These are phyloP conservation scores for Hypericum perforatum DNA, from an alignment of 345 rosid genomes.

Conservation along the genomic window DNA sequence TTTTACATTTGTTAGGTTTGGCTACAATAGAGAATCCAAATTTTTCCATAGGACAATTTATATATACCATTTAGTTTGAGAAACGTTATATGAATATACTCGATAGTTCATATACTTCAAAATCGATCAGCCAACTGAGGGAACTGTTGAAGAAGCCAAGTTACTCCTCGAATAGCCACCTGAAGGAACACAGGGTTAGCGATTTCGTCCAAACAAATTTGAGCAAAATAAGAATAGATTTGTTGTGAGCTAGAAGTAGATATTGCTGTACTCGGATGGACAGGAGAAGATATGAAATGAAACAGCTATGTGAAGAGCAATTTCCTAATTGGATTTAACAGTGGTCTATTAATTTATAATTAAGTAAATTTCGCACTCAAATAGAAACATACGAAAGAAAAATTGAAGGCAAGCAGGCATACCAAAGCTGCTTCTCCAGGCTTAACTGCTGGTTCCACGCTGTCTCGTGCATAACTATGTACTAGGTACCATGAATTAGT, in stretches of 20 bases:
- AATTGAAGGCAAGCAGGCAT: conserved; percentile 7
- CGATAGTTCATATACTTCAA: not conserved
- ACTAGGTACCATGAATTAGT: too few species aligned
- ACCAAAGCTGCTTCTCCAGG: conserved; percentile 85
- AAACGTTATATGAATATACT: not conserved
- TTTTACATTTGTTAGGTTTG: too few species aligned
- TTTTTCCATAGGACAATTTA: too few species aligned
- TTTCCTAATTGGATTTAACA: too few species aligned
- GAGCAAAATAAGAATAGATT: not conserved
- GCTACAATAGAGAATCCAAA: too few species aligned
- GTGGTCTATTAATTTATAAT: too few species aligned
- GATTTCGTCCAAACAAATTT: not conserved
- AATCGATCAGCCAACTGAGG: conserved; percentile 57
- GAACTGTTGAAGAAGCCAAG: conserved; percentile 68
- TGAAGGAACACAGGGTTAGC: conserved; percentile 10
- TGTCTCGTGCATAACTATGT: conserved; percentile 76
- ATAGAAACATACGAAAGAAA: not conserved
- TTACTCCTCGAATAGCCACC: conserved; percentile 63
- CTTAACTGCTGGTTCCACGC: conserved; percentile 77
- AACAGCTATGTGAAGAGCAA: too few species aligned
- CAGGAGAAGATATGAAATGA: too few species aligned
- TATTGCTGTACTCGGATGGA: too few species aligned
- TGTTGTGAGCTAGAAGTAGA: too few species aligned
- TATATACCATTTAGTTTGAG: too few species aligned
- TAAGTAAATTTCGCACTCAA: too few species aligned